A percentile compares a stretch with the other conserved stretches of the same genome.
Conservation (phyloP, 1,139 yeast genomes). For the Saccharomyces pastorianus region DNA sequence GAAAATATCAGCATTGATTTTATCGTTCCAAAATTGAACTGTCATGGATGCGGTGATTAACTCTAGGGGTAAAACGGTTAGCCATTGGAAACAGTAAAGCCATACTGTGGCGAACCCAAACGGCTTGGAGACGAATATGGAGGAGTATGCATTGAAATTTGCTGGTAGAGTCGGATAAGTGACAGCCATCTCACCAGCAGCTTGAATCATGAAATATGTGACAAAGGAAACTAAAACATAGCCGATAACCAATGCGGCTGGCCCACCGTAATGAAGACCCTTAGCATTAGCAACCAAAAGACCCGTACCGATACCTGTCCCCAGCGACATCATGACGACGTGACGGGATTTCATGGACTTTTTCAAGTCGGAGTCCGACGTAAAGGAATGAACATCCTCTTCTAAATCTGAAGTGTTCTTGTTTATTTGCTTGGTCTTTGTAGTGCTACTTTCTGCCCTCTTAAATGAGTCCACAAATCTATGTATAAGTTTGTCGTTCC, state of each 20-base stretch:
- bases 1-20: conserved; percentile 54
- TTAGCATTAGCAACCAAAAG: conserved; percentile 64
- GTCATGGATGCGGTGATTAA: conserved; percentile 68
- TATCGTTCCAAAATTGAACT: conserved; percentile 53
- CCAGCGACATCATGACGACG: conserved; percentile 63
- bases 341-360: conserved; percentile 42
- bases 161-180: conserved; percentile 67
- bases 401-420: conserved; percentile 6
- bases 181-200: conserved; percentile 74
- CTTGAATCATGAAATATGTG: conserved; percentile 64
- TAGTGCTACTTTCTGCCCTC: conserved; percentile 6
- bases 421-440: not conserved
- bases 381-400: conserved; percentile 7
- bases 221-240: conserved; percentile 56
- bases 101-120: conserved; percentile 77
- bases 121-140: conserved; percentile 57
- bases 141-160: conserved; percentile 60
- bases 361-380: conserved; percentile 25
- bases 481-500: conserved; percentile 1
- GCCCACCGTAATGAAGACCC: conserved; percentile 63
- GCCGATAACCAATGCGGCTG: conserved; percentile 63
- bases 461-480: conserved; percentile 12
- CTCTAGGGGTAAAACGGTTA: conserved; percentile 67
- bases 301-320: conserved; percentile 78
- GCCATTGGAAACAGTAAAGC: conserved; percentile 75